These are phyloP conservation scores for Chromera velia DNA, from an alignment of 73 alveolate genomes.

Conservation along the genomic window DNA sequence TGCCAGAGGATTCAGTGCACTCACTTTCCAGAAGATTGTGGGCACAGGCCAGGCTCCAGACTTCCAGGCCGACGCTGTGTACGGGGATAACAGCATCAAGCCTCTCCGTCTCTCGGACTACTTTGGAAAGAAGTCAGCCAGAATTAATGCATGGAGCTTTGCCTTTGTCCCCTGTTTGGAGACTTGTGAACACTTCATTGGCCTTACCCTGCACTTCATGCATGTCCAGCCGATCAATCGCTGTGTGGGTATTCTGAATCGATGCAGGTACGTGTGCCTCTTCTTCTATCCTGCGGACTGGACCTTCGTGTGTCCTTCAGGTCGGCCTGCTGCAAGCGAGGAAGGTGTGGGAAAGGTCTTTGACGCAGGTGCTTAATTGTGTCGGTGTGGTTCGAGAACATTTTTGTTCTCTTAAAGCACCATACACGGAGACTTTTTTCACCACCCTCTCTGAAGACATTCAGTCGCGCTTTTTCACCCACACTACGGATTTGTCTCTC, in stretches of 20 bases:
- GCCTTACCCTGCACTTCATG: no score
- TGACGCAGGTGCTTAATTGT: no score
- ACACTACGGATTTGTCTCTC: neutral
- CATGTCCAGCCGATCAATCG: neutral
- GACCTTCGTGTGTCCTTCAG: constrained; percentile 85
- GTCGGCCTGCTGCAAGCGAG: neutral
- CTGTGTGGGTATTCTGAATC: constrained; percentile 7
- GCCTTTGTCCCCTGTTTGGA: no score
- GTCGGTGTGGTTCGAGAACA: no score
- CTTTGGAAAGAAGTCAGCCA: constrained; percentile 51
- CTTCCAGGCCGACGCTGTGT: neutral
- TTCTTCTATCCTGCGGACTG: constrained; percentile 85
- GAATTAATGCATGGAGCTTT: neutral
- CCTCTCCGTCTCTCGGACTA: constrained; percentile 58
- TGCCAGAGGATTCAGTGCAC: no score
- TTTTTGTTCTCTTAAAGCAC: no score
- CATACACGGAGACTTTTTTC: no score
- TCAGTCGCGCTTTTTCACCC: no score
- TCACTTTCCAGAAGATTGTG: no score
- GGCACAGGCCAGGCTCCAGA: no score
- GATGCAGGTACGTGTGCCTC: constrained; percentile 45
- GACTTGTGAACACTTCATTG: no score
- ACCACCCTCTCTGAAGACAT: neutral
- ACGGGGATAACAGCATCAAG: constrained; percentile 25
- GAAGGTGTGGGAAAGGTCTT: no score